Conservation (phyloP, 2,329 filamentous ascomycete genomes). For the Fusarium caatingaense region DNA sequence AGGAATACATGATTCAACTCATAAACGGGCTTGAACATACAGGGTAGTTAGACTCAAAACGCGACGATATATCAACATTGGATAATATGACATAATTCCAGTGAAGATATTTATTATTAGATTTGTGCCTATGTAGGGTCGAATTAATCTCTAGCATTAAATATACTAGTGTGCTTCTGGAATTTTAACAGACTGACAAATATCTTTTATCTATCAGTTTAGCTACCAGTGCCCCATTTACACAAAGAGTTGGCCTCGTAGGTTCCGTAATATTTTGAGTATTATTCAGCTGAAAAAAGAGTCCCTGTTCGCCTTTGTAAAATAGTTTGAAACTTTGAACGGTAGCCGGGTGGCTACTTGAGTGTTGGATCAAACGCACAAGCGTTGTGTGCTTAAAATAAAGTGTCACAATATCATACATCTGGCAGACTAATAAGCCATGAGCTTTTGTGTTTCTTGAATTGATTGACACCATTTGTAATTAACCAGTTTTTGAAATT, state of each 20-base stretch:
- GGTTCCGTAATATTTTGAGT: too few species aligned
- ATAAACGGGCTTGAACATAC: background rate
- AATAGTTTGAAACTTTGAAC: background rate
- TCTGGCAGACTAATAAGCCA: background rate
- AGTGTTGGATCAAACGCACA: background rate
- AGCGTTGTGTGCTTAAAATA: background rate
- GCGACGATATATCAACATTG: background rate
- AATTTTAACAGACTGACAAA: too few species aligned
- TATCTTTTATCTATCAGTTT: too few species aligned
- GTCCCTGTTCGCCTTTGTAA: too few species aligned
- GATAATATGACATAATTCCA: background rate
- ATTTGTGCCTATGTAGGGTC: too few species aligned
- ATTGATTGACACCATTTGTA: background rate
- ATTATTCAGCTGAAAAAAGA: too few species aligned
- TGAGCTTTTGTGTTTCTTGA: background rate
- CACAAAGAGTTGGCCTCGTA: too few species aligned
- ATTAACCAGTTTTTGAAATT: background rate
- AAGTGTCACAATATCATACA: background rate
- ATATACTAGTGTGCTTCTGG: background rate
- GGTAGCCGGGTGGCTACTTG: background rate
- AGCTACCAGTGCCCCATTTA: too few species aligned
- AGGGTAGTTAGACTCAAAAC: background rate
- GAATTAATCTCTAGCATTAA: rapidly evolving
- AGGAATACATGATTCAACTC: background rate
- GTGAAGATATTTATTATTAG: background rate